A percentile compares a stretch with the other conserved stretches of the same genome.
These are phyloP conservation scores for Odonthalia washingtoniensis DNA, from an alignment of 31 red algal genomes.

Conservation along the genomic window DNA sequence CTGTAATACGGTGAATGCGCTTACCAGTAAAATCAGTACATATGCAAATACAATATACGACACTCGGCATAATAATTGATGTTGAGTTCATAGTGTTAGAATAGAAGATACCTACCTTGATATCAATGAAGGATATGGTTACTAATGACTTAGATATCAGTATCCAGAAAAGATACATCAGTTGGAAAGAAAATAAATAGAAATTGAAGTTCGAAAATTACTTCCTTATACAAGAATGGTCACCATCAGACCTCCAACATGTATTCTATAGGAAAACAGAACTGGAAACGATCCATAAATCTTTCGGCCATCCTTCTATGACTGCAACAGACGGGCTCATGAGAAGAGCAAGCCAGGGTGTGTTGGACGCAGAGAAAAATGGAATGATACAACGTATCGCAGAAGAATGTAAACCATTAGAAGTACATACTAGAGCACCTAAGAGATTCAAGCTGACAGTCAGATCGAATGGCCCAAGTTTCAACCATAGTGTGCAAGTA, in stretches of 20 bases:
- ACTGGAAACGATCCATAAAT: slow-evolving; percentile 15
- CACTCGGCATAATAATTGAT: no score
- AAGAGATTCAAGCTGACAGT: slow-evolving; percentile 40
- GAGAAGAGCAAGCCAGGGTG: slow-evolving; percentile 10
- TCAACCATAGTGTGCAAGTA: slow-evolving; percentile 32
- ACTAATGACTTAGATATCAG: slow-evolving; percentile 13
- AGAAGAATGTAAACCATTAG: slow-evolving; percentile 1
- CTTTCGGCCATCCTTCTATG: slow-evolving; percentile 31
- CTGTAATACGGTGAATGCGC: no score
- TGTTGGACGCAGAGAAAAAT: not conserved
- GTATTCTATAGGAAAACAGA: not conserved
- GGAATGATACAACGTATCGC: slow-evolving; percentile 1
- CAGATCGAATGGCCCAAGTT: slow-evolving; percentile 35
- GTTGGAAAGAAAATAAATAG: slow-evolving; percentile 1
- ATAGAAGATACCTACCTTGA: no score
- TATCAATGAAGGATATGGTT: no score
- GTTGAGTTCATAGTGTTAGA: no score
- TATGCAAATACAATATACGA: no score
- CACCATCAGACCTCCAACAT: no score
- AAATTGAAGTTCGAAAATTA: not conserved
- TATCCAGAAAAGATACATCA: not conserved
- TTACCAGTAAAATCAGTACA: no score
- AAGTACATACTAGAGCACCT: not conserved
- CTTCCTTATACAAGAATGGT: slow-evolving; percentile 27
- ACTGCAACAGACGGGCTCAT: not conserved